These are phyloP conservation scores for Penicillium verrucosum DNA, from an alignment of 2,329 filamentous ascomycete species.

Conservation along the genomic window DNA sequence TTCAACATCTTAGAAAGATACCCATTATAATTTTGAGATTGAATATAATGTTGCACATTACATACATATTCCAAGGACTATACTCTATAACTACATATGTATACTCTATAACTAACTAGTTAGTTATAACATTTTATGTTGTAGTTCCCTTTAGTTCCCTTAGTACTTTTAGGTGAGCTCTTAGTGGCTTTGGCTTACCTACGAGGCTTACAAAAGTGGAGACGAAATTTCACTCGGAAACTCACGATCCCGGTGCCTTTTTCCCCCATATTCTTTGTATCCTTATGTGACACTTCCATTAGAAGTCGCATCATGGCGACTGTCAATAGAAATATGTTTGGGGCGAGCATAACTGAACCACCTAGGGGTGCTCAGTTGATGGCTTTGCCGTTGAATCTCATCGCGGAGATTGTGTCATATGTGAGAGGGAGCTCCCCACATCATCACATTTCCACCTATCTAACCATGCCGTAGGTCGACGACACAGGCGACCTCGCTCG, in stretches of 20 bases:
- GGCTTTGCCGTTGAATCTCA: slow-evolving; percentile 55
- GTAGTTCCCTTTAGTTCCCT: no score
- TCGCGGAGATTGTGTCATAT: slow-evolving; percentile 56
- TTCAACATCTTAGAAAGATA: no score
- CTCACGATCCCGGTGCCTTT: slow-evolving; percentile 17
- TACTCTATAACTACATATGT: no score
- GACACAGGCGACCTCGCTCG: slow-evolving; percentile 58
- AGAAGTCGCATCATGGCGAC: slow-evolving; percentile 40
- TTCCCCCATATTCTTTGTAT: slow-evolving; percentile 13
- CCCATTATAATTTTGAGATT: no score
- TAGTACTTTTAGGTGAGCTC: no score
- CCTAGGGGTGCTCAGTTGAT: slow-evolving; percentile 34
- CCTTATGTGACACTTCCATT: slow-evolving; percentile 17
- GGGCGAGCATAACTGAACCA: slow-evolving; percentile 33
- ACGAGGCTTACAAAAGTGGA: slow-evolving; percentile 9
- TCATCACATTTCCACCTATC: background rate
- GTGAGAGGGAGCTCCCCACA: slow-evolving; percentile 36
- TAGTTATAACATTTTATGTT: no score
- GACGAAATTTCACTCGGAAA: slow-evolving; percentile 15
- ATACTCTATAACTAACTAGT: no score
- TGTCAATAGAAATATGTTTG: slow-evolving; percentile 45
- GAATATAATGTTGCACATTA: no score
- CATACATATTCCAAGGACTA: no score
- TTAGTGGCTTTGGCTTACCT: background rate
- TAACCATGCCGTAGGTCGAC: slow-evolving; percentile 48